These are phyloP conservation scores for Aspergillus pseudoterreus DNA, from an alignment of 2,329 filamentous ascomycete genomes.

Conservation along the genomic window DNA sequence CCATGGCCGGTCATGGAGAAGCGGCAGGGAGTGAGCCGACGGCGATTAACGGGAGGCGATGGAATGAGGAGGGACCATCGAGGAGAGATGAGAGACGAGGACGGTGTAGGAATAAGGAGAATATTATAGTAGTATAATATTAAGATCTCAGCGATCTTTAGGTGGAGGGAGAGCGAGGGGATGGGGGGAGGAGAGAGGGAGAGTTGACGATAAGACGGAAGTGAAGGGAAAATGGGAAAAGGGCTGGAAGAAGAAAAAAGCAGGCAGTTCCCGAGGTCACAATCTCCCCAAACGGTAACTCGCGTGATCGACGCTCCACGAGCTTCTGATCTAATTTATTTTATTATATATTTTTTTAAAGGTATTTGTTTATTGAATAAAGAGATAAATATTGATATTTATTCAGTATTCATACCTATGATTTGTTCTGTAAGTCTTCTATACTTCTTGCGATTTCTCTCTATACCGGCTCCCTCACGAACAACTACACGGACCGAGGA, in stretches of 20 bases:
- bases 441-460: background rate
- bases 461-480: too few species aligned
- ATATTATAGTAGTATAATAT: constrained; percentile 5
- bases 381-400: background rate
- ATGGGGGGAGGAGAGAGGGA: constrained; percentile 16
- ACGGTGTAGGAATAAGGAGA: background rate
- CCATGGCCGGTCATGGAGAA: constrained; percentile 60
- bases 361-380: too few species aligned
- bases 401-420: background rate
- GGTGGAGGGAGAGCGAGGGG: constrained; percentile 16
- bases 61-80: background rate
- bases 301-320: constrained; percentile 19
- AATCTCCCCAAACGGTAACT: constrained; percentile 7
- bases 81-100: constrained; percentile 5
- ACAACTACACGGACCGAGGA: too few species aligned
- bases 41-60: constrained; percentile 4
- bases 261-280: constrained; percentile 15
- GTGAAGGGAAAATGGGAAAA: constrained; percentile 13
- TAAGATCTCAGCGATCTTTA: background rate
- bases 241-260: constrained; percentile 11
- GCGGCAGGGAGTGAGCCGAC: constrained; percentile 5
- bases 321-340: background rate
- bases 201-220: constrained; percentile 17
- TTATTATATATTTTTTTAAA: background rate
- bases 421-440: background rate